These are phyloP conservation scores for Blastobotrys parvus DNA, from an alignment of 805 yeast genomes.

Conservation along the genomic window DNA sequence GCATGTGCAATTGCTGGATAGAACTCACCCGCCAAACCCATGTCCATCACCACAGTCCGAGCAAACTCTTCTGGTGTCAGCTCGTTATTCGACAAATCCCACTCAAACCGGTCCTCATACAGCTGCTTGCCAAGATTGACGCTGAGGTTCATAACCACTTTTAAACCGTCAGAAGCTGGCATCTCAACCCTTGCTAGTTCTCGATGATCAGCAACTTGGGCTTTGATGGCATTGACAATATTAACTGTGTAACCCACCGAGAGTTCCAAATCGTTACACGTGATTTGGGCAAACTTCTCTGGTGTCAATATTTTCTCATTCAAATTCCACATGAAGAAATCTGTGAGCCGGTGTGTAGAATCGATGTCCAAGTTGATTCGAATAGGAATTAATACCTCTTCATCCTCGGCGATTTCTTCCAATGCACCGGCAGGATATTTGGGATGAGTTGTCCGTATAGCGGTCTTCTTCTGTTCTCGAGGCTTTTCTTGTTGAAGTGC, in stretches of 20 bases:
- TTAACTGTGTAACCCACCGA: conserved; percentile 53
- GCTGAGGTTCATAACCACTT: conserved; percentile 71
- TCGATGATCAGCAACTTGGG: conserved; percentile 72
- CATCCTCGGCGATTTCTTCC: conserved; percentile 33
- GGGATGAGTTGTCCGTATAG: conserved; percentile 33
- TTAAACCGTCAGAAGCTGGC: conserved; percentile 58
- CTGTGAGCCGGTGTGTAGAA: conserved; percentile 44
- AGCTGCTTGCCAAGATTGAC: conserved; percentile 76
- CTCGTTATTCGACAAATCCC: conserved; percentile 56
- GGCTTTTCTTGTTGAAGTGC: conserved; percentile 6
- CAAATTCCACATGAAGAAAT: conserved; percentile 67
- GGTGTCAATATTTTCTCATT: conserved; percentile 62
- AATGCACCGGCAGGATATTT: conserved; percentile 30
- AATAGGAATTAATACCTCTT: conserved; percentile 52
- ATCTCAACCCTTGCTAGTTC: conserved; percentile 56
- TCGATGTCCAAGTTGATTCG: conserved; percentile 54
- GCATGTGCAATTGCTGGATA: conserved; percentile 84
- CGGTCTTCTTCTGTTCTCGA: conserved; percentile 27
- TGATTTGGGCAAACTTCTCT: conserved; percentile 61
- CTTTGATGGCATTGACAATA: conserved; percentile 61
- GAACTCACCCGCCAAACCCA: conserved; percentile 80
- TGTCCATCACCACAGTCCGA: conserved; percentile 65
- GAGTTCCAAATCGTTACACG: conserved; percentile 78
- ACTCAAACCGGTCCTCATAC: conserved; percentile 88
- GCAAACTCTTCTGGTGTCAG: conserved; percentile 84